A percentile compares a stretch with the other conserved stretches of the same genome.
Evolutionary conservation across 179 eudicot genomes (phyloP).

Genomic region (Drosera spatulata): DNA sequence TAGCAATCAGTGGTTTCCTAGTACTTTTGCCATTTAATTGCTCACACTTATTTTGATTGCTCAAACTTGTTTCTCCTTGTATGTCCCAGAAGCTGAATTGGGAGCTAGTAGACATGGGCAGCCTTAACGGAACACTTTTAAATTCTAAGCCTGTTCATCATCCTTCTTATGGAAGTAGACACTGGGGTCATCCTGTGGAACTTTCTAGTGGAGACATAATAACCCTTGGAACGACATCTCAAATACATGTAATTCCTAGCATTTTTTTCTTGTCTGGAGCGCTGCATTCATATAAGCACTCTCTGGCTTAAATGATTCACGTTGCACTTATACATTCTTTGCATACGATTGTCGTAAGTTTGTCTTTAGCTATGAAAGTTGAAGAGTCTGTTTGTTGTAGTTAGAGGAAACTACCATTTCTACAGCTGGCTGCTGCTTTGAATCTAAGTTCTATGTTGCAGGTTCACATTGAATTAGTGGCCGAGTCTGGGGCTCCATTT

Average conservation of each 20-base stretch:
- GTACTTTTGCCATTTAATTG: too few species aligned
- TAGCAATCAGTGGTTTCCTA: too few species aligned
- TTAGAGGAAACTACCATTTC: too few species aligned
- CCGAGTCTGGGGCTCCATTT: slow-evolving; percentile 49
- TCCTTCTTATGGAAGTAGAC: slow-evolving; percentile 70
- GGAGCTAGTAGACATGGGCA: slow-evolving; percentile 98
- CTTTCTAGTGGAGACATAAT: slow-evolving; percentile 72
- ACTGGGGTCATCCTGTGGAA: slow-evolving; percentile 84
- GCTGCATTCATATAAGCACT: too few species aligned
- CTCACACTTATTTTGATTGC: too few species aligned
- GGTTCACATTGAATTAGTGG: slow-evolving; percentile 61
- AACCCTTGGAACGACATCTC: slow-evolving; percentile 87
- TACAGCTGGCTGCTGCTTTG: too few species aligned
- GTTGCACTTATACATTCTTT: too few species aligned
- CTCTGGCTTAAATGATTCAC: too few species aligned
- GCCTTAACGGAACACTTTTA: slow-evolving; percentile 89
- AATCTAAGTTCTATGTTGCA: slow-evolving; percentile 16
- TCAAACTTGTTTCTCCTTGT: background rate
- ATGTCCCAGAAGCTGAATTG: slow-evolving; percentile 68
- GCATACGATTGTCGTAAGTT: too few species aligned
- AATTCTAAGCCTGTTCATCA: slow-evolving; percentile 63
- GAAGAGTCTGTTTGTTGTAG: too few species aligned
- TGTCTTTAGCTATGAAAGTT: too few species aligned
- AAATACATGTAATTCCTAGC: slow-evolving; percentile 35
- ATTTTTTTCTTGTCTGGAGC: background rate